Percentiles rank a stretch among this genome's conserved stretches.
Evolutionary conservation across 179 eudicot genomes (phyloP).

Genomic region (Silene noctiflora): DNA sequence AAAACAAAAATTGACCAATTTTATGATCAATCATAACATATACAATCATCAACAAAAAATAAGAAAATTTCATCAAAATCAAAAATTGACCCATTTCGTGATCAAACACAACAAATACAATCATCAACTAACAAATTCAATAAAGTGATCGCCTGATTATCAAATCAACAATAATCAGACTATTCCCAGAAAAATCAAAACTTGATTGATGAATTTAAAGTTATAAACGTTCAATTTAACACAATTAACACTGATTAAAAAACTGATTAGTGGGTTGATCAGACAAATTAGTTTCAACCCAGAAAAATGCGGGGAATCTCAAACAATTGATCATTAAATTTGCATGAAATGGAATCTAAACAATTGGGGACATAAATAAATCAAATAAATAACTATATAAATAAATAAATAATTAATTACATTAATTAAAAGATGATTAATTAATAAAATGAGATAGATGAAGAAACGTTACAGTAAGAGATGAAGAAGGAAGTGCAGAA

Average conservation of each 20-base stretch:
- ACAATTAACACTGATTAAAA: not conserved
- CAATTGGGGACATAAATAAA: not conserved
- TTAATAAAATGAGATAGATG: not conserved
- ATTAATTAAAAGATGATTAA: not conserved
- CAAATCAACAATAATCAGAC: conserved; percentile 11
- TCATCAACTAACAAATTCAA: conserved; percentile 12
- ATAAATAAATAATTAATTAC: too few relatives aligned
- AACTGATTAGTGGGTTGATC: conserved; percentile 10
- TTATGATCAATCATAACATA: not conserved
- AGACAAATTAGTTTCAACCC: conserved; percentile 12
- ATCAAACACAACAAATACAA: not conserved
- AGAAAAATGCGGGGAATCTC: conserved; percentile 7
- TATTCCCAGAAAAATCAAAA: conserved; percentile 19
- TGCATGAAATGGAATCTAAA: conserved; percentile 5
- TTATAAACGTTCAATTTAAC: not conserved
- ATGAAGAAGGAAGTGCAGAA: conserved; percentile 9
- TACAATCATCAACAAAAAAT: too few relatives aligned
- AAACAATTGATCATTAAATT: not conserved
- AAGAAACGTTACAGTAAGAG: conserved; percentile 14
- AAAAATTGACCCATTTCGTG: conserved; percentile 4
- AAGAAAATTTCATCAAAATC: not conserved
- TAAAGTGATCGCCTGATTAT: conserved; percentile 10
- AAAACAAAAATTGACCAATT: not conserved
- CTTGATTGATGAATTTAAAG: conserved; percentile 13
- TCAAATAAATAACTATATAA: not conserved